Conservation (phyloP, 805 yeast genomes). For the Groenewaldozyma salmanticensis region DNA sequence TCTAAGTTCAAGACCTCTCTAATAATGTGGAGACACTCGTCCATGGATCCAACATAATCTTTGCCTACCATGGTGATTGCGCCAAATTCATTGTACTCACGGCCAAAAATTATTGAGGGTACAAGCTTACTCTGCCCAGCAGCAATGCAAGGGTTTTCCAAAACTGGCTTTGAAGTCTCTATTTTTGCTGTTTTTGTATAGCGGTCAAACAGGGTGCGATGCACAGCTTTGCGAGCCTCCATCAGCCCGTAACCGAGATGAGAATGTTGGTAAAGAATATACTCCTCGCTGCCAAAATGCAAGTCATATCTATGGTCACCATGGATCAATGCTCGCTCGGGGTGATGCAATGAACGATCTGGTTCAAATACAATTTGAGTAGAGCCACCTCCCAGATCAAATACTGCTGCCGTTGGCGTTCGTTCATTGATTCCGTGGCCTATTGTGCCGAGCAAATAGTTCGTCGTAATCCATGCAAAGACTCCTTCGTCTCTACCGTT, state of each 20-base stretch:
- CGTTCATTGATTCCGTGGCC: conserved; percentile 45
- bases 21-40: conserved; percentile 3
- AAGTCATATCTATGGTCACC: conserved; percentile 82
- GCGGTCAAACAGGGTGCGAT: conserved; percentile 36
- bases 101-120: conserved; percentile 56
- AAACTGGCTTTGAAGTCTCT: conserved; percentile 4
- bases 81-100: conserved; percentile 27
- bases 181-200: background rate
- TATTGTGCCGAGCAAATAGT: conserved; percentile 83
- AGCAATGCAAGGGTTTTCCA: conserved; percentile 79
- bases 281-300: conserved; percentile 68
- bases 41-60: conserved; percentile 20
- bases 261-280: conserved; percentile 79
- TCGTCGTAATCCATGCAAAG: conserved; percentile 94
- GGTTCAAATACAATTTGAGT: conserved; percentile 99
- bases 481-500: conserved; percentile 96
- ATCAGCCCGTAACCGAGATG: conserved; percentile 93
- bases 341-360: conserved; percentile 25
- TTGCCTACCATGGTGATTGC: conserved; percentile 76
- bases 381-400: conserved; percentile 96
- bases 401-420: conserved; percentile 84
- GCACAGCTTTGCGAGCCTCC: conserved; percentile 84
- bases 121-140: conserved; percentile 47
- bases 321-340: conserved; percentile 52
- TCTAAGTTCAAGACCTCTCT: conserved; percentile 62